Conservation (phyloP, 805 yeast genomes). For the Schizosaccharomyces cryophilus region DNA sequence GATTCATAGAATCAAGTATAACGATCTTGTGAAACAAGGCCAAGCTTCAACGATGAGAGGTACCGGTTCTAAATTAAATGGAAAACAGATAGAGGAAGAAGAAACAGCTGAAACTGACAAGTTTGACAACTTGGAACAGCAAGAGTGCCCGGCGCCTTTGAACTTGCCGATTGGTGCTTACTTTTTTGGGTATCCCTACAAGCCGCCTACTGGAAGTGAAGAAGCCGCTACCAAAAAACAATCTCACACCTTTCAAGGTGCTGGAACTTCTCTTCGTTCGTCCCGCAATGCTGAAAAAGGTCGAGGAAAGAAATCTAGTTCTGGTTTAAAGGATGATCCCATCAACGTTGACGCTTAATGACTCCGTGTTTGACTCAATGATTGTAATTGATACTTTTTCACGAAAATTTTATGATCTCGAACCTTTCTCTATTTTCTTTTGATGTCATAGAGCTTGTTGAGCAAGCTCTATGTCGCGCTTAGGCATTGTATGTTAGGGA, state of each 20-base stretch:
- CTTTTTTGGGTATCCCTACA: conserved; percentile 69
- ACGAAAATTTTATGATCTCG: too few relatives aligned
- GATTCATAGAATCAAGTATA: conserved; percentile 7
- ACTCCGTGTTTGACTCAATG: neutral
- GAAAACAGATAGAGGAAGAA: conserved; percentile 4
- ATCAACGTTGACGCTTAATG: neutral
- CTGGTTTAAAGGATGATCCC: neutral
- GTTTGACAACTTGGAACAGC: conserved; percentile 1
- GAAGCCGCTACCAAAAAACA: neutral
- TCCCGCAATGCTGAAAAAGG: neutral
- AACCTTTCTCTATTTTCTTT: too few relatives aligned
- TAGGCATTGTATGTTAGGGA: too few relatives aligned
- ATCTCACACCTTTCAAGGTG: neutral
- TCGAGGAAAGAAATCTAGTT: neutral
- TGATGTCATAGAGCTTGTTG: too few relatives aligned
- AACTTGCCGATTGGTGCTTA: conserved; percentile 61
- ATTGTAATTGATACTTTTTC: neutral
- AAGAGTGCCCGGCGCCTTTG: conserved; percentile 35
- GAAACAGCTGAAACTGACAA: neutral
- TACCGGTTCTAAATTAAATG: conserved; percentile 47
- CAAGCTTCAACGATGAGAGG: conserved; percentile 24
- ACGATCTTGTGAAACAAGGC: conserved; percentile 5
- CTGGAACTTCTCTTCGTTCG: neutral
- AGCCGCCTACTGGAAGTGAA: neutral
- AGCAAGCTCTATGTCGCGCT: too few relatives aligned